Base-by-base conservation (phyloP, 1,284 basidiomycete species). In the Austropuccinia psidii region DNA sequence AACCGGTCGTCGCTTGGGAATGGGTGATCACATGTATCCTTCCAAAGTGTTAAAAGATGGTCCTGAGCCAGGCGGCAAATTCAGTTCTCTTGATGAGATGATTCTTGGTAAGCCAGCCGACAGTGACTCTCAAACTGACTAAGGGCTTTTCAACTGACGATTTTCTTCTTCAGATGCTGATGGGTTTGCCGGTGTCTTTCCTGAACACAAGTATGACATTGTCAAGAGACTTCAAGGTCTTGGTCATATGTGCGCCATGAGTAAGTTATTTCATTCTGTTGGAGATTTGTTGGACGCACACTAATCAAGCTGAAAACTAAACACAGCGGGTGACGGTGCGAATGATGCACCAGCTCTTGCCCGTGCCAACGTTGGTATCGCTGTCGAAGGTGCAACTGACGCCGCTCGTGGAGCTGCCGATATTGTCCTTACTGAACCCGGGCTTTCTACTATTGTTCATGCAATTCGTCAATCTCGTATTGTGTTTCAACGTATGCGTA, bases 1-100 rank as follows among this genome's bases (percentile, higher is more conserved):
- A 84, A 98, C 94, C 76, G 94, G 95, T 78, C 90, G 93, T 83
- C 91, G 93, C 85, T 90, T 98, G 74, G 94, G 94, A 80, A 85
- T 91, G 77, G 92, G 92, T 82, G 92, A 94, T 83, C 91, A 95
- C 86, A 94, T 96, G 91, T 95, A 93, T 86, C 88, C 90, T 76
- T 89, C 92, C 78, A 93, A 93, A 86, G 91, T 94, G 54, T 86
- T 95, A 81, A 93, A 93, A 86, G 90, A 93, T 75, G 91, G 91
- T 60, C 90, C 90, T 77, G 84, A 86, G 75, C 90, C 89, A 77
- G 86, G 88, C 81, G 80, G 81, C 79, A 90, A 89, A 84, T 89
- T 90, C 84, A 84, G 84, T 76, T 86, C 86, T 75, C 45, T 72
- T 15, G 68, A 72, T 35, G 68, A 72, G 37, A 72, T 72, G 68